phyloP scores from a whole-genome alignment of 345 rosid genomes.

The Arabis hirsuta region DNA sequence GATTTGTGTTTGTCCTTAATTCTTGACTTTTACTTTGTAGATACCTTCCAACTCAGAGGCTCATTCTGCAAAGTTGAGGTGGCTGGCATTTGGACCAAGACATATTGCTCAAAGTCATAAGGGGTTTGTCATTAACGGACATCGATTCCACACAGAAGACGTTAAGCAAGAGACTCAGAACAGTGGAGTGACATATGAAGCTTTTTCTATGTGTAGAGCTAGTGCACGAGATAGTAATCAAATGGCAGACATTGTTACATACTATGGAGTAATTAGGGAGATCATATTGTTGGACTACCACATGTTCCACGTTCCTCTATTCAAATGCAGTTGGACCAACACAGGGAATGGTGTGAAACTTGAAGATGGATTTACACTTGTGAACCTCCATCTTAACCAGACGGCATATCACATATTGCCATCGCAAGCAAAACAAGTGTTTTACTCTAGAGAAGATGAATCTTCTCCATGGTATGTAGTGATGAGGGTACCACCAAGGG shows the following conservation, averaged over 20 bases:
- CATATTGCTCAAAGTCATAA: neutral
- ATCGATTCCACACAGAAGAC: neutral
- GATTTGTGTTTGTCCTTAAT: no score
- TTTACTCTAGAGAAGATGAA: neutral
- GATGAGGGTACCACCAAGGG: neutral
- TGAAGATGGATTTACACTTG: neutral
- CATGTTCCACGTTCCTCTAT: neutral
- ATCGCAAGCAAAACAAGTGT: conserved; percentile 6
- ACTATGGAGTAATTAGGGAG: neutral
- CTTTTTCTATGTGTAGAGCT: neutral
- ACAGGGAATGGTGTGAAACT: neutral
- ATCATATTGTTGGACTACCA: neutral
- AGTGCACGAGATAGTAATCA: neutral
- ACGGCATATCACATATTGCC: neutral
- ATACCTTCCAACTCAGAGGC: neutral
- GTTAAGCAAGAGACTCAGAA: neutral
- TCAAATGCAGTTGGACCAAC: neutral
- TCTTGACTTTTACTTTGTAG: neutral
- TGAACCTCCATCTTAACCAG: neutral
- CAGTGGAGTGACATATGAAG: neutral
- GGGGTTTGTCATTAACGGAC: neutral
- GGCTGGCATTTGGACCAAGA: conserved; percentile 1
- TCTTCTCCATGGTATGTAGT: neutral
- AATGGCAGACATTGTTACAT: neutral
- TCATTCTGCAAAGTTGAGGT: neutral